These are phyloP conservation scores for Spatholobus suberectus DNA, from an alignment of 306 rosid genomes.

Conservation along the genomic window DNA sequence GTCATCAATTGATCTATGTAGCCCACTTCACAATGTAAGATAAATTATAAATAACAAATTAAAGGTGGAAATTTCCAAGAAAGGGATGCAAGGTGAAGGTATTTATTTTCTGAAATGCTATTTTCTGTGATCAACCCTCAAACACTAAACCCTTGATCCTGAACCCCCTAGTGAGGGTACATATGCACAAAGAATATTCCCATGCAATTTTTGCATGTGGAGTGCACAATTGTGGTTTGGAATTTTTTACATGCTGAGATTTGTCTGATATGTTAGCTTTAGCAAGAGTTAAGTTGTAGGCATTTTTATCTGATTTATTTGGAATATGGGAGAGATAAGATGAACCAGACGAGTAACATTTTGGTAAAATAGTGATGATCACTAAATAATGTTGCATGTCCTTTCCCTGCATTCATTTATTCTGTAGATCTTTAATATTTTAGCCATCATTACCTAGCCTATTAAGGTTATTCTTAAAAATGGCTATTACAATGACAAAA, in stretches of 20 bases:
- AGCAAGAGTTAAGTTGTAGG: background rate
- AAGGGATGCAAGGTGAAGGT: background rate
- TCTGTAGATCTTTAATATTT: background rate
- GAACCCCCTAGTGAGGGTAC: background rate
- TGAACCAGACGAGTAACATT: background rate
- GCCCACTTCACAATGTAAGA: background rate
- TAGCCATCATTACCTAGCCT: background rate
- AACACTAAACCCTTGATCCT: background rate
- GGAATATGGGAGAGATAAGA: slow-evolving; percentile 7
- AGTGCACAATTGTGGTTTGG: slow-evolving; percentile 1
- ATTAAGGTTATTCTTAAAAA: background rate
- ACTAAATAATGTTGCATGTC: background rate
- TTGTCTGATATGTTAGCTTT: background rate
- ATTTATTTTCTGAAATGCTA: background rate
- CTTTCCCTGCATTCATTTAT: background rate
- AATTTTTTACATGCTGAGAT: background rate
- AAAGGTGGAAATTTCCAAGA: background rate
- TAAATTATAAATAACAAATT: background rate
- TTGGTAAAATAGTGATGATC: slow-evolving; percentile 5
- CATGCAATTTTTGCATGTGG: background rate
- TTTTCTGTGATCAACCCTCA: background rate
- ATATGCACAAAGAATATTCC: background rate
- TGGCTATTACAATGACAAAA: slow-evolving; percentile 23
- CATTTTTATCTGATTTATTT: slow-evolving; percentile 1
- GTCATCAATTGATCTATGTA: background rate